Base-by-base conservation (phyloP, 306 rosid genomes). In the Alnus glutinosa region DNA sequence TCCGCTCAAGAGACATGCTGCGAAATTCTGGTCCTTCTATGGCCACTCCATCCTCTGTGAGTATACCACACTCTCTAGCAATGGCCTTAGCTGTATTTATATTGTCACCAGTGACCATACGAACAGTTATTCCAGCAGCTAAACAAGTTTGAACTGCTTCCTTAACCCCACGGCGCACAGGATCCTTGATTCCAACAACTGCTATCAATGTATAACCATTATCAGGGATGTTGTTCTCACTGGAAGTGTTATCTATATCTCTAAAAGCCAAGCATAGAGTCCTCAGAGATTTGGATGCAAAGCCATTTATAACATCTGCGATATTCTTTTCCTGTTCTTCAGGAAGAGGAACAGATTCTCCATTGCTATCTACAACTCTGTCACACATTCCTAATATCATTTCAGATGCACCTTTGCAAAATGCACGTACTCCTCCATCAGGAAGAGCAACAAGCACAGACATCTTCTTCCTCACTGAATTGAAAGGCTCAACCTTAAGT, bases 31-130 rank as follows among this genome's bases (percentile, higher is more conserved):
- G 75, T 74, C 98, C 99, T 75, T 93, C 97, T 51, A 95, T 90
- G 73, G 97, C 98, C 46, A 89, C 7, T 75, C 99, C 99, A 76
- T 39, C 87, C 23, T 79, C 83, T 9, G 99, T 91, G 68, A 95
- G 96, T 73, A 93, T 89, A 77, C 99, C 99, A 81, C 99, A 95
- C 86, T 95, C 99, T 84, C 81, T 88, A 75, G 98, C 99, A 73
- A 95, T 95, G 71, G 99, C 99, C 81, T 37, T 88, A 46, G 99
- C 99, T 19, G 97, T 95, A 83, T 93, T 32, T 62, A 95, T 95
- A 75, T 95, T 95, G 77, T 95, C 99, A 79, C 99, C 99, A 36
- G 99, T 95, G 58, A 95, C 98, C 99, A 95, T 95, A 42, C 99
- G 88, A 59, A 95, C 93, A 10, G 90, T 93, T 81, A 95, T 87